Base-by-base conservation (phyloP, 2,329 filamentous ascomycete genomes). In the Beauveria australis region DNA sequence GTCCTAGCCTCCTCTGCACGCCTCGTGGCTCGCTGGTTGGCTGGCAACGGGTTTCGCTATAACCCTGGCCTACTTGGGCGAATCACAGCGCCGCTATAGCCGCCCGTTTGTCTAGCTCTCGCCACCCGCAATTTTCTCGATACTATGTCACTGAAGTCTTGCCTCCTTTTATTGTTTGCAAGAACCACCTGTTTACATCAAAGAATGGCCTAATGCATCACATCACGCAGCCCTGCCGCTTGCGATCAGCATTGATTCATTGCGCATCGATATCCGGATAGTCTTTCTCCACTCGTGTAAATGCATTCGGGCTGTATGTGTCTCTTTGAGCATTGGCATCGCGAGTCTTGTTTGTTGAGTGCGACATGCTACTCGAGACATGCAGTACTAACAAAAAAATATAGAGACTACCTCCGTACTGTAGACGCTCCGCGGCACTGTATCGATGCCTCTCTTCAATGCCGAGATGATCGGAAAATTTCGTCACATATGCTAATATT, bases 61-160 rank as follows among this genome's bases (percentile, higher is more conserved):
- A n/a, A 40, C 22, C 18, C 47, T 33, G 26, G 40, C 18, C 40
- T 9, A 30, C 5, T 28, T 19, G 19, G 33, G 41, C 58, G 8
- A 60, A 60, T 60, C 58, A 53, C 6, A 47, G 49, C 7, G 19
- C 26, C 10, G 9, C n/a, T 53, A 28, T 53, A 47, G 30, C 58
- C 58, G 58, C 58, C 58, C 58, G 58, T 60, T 48, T 53, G 41
- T 16, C 44, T 53, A 53, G 57, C 57, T 53, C 41, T 51, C 49
- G 57, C 49, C 48, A 53, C 48, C 57, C 26, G 40, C 48, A 47
- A 40, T 40, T 49, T 46, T 53, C 3, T 33, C n/a, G 22, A 52
- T 52, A 52, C 22, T 16, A 26, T 49, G 9, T 14, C 18, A 19
- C 26, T 12, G 19, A 28, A 43, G 14, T 33, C 26, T 53, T 43